Evolutionary conservation across 192 early-diverging fungal species (phyloP).

Genomic region (Mortierella claussenii): DNA sequence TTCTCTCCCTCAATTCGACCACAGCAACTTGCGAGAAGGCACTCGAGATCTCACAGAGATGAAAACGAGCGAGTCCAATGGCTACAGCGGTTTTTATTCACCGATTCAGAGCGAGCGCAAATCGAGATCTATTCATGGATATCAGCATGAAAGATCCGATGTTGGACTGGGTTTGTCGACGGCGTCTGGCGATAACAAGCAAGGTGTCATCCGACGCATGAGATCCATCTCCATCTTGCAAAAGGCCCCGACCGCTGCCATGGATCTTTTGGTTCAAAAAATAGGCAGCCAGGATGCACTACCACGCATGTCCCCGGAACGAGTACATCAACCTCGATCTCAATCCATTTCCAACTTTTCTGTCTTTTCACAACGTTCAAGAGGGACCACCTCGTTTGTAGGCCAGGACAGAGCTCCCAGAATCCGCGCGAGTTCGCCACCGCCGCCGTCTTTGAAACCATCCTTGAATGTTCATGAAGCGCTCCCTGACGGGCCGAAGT

Average conservation of each 20-base stretch:
- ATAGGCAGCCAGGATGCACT: neutral
- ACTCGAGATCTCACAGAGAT: slow-evolving; percentile 3
- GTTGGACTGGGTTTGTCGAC: slow-evolving; percentile 9
- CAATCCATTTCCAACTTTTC: slow-evolving; percentile 32
- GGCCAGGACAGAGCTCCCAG: slow-evolving; percentile 2
- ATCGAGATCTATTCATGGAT: slow-evolving; percentile 23
- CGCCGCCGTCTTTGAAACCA: slow-evolving; percentile 3
- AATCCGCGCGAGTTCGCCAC: neutral
- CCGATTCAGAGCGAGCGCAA: neutral
- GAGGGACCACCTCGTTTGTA: neutral
- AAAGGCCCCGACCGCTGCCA: slow-evolving; percentile 14
- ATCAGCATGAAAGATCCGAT: slow-evolving; percentile 1
- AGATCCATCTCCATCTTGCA: slow-evolving; percentile 28
- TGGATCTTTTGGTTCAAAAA: slow-evolving; percentile 4
- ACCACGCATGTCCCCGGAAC: neutral
- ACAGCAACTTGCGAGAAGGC: slow-evolving; percentile 10
- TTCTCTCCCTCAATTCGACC: slow-evolving; percentile 26
- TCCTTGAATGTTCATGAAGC: slow-evolving; percentile 23
- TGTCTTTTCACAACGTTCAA: slow-evolving; percentile 11
- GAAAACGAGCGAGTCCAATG: neutral
- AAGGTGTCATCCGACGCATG: slow-evolving; percentile 25
- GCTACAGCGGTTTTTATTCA: neutral
- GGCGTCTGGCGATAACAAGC: slow-evolving; percentile 3
- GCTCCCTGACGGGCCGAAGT: slow-evolving; percentile 6
- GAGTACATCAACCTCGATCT: slow-evolving; percentile 16